phyloP scores from a whole-genome alignment of 2,329 filamentous ascomycete genomes.

The Botrytis paeoniae region DNA sequence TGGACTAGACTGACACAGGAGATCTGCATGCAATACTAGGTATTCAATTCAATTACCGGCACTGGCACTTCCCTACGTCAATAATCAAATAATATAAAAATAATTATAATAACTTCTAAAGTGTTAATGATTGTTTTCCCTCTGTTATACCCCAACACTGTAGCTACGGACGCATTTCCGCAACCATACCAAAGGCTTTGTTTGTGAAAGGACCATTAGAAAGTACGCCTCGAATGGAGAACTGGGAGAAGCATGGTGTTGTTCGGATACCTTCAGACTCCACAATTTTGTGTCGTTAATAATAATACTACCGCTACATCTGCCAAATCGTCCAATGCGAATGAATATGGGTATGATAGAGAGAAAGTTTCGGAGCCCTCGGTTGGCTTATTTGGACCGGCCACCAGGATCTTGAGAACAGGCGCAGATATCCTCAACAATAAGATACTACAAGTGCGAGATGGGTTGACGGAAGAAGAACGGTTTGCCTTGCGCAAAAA shows the following conservation, averaged over 20 bases:
- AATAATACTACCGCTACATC: constrained; percentile 14
- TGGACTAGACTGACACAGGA: not conserved
- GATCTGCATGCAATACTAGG: not conserved
- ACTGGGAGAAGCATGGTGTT: constrained; percentile 30
- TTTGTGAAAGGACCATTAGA: not conserved
- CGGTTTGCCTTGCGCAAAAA: constrained; percentile 45
- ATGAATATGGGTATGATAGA: not conserved
- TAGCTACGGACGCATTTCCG: not conserved
- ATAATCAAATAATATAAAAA: not conserved
- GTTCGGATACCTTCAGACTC: constrained; percentile 32
- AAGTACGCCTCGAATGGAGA: constrained; percentile 15
- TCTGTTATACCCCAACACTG: not conserved
- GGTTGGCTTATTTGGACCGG: constrained; percentile 32
- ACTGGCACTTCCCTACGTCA: not conserved
- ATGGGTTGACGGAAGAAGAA: constrained; percentile 43
- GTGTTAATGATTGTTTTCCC: not conserved
- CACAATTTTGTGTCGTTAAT: constrained; percentile 27
- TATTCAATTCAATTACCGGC: not conserved
- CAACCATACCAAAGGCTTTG: not conserved
- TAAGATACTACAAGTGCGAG: constrained; percentile 30
- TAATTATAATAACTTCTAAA: too few species aligned
- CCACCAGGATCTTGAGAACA: constrained; percentile 30
- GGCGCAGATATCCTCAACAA: constrained; percentile 32
- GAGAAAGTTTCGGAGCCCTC: not conserved
- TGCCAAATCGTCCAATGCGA: not conserved